Percentiles rank a stretch among this genome's conserved stretches.
Conservation (phyloP, 2,329 filamentous ascomycete genomes). For the Exophiala xenobiotica region DNA sequence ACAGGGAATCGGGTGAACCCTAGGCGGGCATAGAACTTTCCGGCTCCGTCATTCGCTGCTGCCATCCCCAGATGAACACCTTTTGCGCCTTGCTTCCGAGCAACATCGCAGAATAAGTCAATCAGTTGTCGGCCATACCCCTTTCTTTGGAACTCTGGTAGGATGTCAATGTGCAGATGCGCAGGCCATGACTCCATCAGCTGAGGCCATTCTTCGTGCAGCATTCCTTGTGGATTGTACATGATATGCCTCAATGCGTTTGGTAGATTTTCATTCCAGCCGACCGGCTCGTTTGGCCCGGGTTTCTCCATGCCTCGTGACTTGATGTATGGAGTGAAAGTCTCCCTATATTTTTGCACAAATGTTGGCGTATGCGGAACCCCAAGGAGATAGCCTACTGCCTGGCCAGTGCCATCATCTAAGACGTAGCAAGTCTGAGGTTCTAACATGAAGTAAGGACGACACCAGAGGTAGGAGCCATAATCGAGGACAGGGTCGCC, state of each 20-base stretch:
- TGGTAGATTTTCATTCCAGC: conserved; percentile 20
- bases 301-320: conserved; percentile 19
- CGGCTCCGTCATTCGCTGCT: conserved; percentile 24
- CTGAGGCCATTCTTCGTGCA: conserved; percentile 21
- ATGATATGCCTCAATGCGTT: conserved; percentile 23
- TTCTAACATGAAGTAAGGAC: conserved; percentile 22
- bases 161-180: conserved; percentile 29
- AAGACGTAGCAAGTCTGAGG: conserved; percentile 26
- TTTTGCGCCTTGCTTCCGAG: conserved; percentile 5
- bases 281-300: conserved; percentile 9
- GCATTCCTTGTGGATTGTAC: conserved; percentile 20
- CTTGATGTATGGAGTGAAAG: conserved; percentile 19
- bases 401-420: conserved; percentile 25
- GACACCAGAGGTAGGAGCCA: conserved; percentile 27
- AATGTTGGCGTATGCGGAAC: conserved; percentile 23
- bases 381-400: conserved; percentile 28
- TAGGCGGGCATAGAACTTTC: conserved; percentile 26
- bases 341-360: conserved; percentile 15
- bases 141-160: conserved; percentile 20
- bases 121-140: conserved; percentile 27
- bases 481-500: conserved; percentile 21
- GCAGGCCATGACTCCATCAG: conserved; percentile 25
- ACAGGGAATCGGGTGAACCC: conserved; percentile 24
- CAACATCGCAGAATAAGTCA: conserved; percentile 10
- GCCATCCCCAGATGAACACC: conserved; percentile 28